Evolutionary conservation across 176 grass and related monocot genomes (phyloP), one percentile per base, ranked within the genome.

Genomic region (Aegilops sharonensis): DNA sequence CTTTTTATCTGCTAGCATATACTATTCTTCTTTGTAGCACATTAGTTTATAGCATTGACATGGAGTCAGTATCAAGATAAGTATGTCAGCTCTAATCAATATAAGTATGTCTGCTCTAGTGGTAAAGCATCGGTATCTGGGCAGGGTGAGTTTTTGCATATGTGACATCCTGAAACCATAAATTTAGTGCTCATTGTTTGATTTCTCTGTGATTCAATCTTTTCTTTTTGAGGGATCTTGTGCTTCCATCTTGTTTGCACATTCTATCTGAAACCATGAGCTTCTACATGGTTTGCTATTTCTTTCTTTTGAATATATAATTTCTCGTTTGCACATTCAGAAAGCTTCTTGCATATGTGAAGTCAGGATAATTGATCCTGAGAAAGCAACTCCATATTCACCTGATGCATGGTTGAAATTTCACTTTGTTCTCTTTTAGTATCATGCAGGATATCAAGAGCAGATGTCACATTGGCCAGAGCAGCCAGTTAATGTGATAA

Each of bases 381-480:
- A 50, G 48, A 47, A 77, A 78, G 25, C 23, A 68, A 21, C 39
- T 75, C 36, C 42, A 59, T 75, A 75, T 72, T 43, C 20, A 66
- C 25, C n/a, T 64, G 43, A 68, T 90, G 63, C 2, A 13, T 66
- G 30, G 63, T 70, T 85, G 29, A 76, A 12, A 73, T 77, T 78
- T 84, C n/a, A 83, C n/a, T 18, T 40, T 92, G 48, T 67, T 85
- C 11, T 83, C 24, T 54, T 94, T 85, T 88, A 98, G 97, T 98
- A 98, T 91, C 97, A 98, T 82, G 76, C 94, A 98, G 97, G 97
- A 90, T 98, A 98, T 83, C 88, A 87, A 88, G 90, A 95, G 23
- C 94, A 98, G 81, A 95, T 98, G 97, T 87, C 92, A 31, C 94
- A 74, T 83, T 98, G 97, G 97, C 97, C 97, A 72, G 92, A 96